Evolutionary conservation across 768 basidiomycete genomes (phyloP).

Genomic region (Serendipita sp.): DNA sequence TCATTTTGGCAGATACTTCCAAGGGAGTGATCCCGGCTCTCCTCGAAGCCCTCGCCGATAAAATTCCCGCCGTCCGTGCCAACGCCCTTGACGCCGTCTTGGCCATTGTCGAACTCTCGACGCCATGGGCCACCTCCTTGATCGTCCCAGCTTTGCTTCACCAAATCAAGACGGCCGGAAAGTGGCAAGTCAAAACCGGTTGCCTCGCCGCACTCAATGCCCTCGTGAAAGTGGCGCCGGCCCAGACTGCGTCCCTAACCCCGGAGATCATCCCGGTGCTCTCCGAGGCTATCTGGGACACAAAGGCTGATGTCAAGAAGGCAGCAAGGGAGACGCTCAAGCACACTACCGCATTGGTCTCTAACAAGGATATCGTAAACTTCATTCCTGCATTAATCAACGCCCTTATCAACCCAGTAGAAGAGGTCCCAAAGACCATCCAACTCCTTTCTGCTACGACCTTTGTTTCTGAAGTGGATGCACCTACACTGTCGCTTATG

Average conservation of each 20-base stretch:
- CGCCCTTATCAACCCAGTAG: slow-evolving; percentile 95
- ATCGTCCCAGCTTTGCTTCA: slow-evolving; percentile 78
- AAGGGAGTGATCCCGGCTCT: slow-evolving; percentile 68
- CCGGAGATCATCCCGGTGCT: slow-evolving; percentile 91
- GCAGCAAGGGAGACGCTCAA: slow-evolving; percentile 87
- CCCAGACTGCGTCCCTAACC: slow-evolving; percentile 76
- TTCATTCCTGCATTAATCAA: slow-evolving; percentile 97
- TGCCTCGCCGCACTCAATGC: slow-evolving; percentile 69
- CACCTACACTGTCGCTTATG: slow-evolving; percentile 93
- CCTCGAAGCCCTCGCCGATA: slow-evolving; percentile 88
- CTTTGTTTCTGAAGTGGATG: slow-evolving; percentile 99
- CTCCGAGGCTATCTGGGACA: slow-evolving; percentile 94
- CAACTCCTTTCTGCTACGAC: slow-evolving; percentile 93
- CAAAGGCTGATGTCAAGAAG: slow-evolving; percentile 98
- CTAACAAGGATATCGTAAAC: slow-evolving; percentile 96
- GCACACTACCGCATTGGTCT: slow-evolving; percentile 84
- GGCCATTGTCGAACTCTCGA: slow-evolving; percentile 58
- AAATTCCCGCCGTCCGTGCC: slow-evolving; percentile 74
- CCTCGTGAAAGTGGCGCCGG: slow-evolving; percentile 67
- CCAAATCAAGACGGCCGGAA: slow-evolving; percentile 89
- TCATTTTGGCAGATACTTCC: slow-evolving; percentile 54
- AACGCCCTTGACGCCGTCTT: slow-evolving; percentile 74
- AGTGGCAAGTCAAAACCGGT: slow-evolving; percentile 95
- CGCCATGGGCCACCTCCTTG: slow-evolving; percentile 73
- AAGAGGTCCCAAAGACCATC: slow-evolving; percentile 95